Base-by-base conservation (phyloP, 1,284 basidiomycete genomes). In the Melanopsichium pennsylvanicum region DNA sequence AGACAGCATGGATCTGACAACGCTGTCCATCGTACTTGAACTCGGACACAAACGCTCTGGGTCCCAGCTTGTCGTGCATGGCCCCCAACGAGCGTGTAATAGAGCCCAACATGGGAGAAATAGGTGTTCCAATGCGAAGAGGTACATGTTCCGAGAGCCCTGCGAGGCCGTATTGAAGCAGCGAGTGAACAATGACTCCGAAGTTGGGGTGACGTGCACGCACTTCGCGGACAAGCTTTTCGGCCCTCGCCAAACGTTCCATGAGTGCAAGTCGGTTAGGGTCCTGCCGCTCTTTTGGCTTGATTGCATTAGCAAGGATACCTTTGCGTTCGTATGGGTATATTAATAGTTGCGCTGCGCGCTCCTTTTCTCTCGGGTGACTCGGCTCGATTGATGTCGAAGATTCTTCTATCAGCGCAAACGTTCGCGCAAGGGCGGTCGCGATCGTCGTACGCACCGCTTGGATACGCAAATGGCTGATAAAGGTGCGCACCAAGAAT, bases 201-300 rank as follows among this genome's bases (percentile, higher is more conserved):
- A 92, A 93, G 78, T 92, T 90, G 13, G 93, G 93, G 84, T 94
- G 93, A 52, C 90, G 87, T 12, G 91, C 91, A 76, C 90, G 94
- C 1, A 91, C 88, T 66, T 86, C 87, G 12, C 75, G 55, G 3
- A 96, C 81, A 19, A 91, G 42, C 45, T 70, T 64, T 45, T 82
- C 82, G 1, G 79, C 80, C 13, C 63, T 59, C 4, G 49, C 66
- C 12, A 82, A 56, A 16, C 70, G 75, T 13, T 62, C 71, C 73
- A 75, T 75, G 18, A 79, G 39, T 2, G 39, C 56, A 2, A 76
- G 49, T 7, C 78, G 63, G 12, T 58, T 35, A 7, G 78, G 69
- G 32, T 81, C 75, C 13, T 68, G 59, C n/a, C 79, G 67, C 22
- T 82, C 81, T 45, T 80, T 81, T 2, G 76, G 71, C 46, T 80